phyloP scores from a whole-genome alignment of 257 asterid species.

The Asclepias syriaca region DNA sequence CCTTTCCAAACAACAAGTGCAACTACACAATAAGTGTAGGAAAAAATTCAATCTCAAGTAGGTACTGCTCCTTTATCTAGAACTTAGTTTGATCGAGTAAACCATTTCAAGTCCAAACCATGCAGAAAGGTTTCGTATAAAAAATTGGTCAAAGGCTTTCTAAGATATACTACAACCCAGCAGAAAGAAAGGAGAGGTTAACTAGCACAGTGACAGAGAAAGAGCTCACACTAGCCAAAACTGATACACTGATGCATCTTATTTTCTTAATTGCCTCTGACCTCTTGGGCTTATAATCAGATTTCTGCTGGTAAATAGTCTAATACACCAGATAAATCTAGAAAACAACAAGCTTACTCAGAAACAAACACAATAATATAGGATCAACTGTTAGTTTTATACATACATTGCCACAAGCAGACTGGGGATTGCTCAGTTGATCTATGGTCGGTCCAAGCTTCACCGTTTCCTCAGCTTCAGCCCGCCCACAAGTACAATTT shows the following conservation, averaged over 20 bases:
- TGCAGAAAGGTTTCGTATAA: neutral
- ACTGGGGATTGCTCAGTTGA: constrained; percentile 77
- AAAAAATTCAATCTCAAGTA: neutral
- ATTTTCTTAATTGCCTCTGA: neutral
- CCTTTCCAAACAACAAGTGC: neutral
- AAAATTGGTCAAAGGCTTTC: neutral
- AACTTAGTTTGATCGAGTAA: neutral
- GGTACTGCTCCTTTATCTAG: neutral
- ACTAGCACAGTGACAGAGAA: neutral
- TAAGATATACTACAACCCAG: neutral
- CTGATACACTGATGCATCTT: no score
- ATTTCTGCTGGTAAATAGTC: neutral
- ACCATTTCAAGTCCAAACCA: neutral
- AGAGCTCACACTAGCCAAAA: neutral
- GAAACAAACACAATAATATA: neutral
- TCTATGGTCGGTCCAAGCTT: constrained; percentile 77
- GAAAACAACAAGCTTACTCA: neutral
- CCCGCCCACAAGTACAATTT: constrained; percentile 89
- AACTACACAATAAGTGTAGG: neutral
- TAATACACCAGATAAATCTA: neutral
- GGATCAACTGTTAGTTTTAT: constrained; percentile 1
- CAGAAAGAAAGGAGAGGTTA: neutral
- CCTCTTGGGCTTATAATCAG: neutral
- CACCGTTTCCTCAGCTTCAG: constrained; percentile 84
- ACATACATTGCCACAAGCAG: constrained; percentile 94